Percentiles rank a stretch among this genome's conserved stretches.
phyloP scores from a whole-genome alignment of 305 asterid species.

The Fraxinus greggii region DNA sequence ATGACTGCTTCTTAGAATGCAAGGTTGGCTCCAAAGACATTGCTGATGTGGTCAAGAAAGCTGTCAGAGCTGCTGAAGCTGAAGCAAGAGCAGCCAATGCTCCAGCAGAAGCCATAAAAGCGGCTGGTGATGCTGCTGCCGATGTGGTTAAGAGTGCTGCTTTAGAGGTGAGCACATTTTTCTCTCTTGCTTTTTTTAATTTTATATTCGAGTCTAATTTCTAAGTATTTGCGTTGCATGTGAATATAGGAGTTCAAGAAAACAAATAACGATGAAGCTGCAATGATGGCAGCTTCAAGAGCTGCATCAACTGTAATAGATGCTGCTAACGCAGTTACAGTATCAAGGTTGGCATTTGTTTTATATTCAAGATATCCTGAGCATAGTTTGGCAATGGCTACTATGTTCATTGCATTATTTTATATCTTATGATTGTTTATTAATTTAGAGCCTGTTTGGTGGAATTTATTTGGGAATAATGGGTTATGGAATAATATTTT shows the following conservation, averaged over 20 bases:
- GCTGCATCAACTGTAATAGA: constrained; percentile 92
- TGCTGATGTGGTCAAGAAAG: constrained; percentile 74
- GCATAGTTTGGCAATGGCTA: constrained; percentile 11
- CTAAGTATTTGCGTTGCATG: constrained; percentile 12
- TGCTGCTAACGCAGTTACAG: constrained; percentile 77
- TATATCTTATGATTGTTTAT: constrained; percentile 9
- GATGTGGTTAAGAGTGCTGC: constrained; percentile 96
- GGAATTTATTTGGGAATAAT: too few relatives aligned
- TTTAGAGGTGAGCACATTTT: constrained; percentile 61
- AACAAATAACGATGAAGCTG: constrained; percentile 84
- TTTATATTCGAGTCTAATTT: constrained; percentile 16
- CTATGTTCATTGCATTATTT: background rate
- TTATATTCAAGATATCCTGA: constrained; percentile 19
- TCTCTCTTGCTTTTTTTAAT: constrained; percentile 20
- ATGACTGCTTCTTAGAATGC: constrained; percentile 89
- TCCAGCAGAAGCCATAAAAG: constrained; percentile 76
- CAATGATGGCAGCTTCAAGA: constrained; percentile 81
- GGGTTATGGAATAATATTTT: too few relatives aligned
- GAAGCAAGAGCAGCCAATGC: constrained; percentile 96
- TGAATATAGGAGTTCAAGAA: constrained; percentile 64
- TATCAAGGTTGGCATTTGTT: constrained; percentile 55
- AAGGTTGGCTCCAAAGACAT: constrained; percentile 80
- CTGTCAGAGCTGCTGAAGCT: constrained; percentile 94
- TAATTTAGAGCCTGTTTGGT: too few relatives aligned
- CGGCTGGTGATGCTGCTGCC: constrained; percentile 99